These are phyloP conservation scores for Hymenoscyphus albidus DNA, from an alignment of 2,329 filamentous ascomycete genomes.

Conservation along the genomic window DNA sequence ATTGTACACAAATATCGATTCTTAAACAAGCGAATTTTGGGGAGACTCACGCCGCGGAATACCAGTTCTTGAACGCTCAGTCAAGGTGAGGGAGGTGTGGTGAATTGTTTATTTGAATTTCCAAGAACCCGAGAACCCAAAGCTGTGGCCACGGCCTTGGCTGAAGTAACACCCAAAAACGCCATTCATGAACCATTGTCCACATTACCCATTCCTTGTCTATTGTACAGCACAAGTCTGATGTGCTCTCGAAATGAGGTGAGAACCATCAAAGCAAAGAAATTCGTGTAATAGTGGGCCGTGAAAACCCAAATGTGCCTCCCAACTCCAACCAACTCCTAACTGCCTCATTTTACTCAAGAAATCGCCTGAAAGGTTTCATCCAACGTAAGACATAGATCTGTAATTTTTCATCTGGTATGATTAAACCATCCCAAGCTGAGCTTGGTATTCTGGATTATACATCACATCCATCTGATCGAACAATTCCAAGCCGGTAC, in stretches of 20 bases:
- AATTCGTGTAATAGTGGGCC: background rate
- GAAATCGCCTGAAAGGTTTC: background rate
- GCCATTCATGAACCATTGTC: background rate
- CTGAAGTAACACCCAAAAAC: background rate
- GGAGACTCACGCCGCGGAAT: background rate
- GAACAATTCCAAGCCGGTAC: slow-evolving; percentile 15
- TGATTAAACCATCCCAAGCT: slow-evolving; percentile 14
- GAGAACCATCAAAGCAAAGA: background rate
- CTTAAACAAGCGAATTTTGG: background rate
- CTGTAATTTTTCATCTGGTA: background rate
- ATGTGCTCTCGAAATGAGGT: background rate
- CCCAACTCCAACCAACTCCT: background rate
- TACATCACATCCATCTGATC: slow-evolving; percentile 22
- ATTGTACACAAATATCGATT: background rate
- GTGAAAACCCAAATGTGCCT: background rate
- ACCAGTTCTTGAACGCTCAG: background rate
- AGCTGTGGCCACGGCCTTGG: background rate
- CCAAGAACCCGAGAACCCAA: background rate
- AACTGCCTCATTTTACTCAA: background rate
- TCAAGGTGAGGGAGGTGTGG: background rate
- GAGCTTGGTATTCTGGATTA: slow-evolving; percentile 16
- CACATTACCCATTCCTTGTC: background rate
- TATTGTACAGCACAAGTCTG: background rate
- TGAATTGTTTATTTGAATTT: slow-evolving; percentile 1
- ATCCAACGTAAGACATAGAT: background rate